Base-by-base conservation (phyloP, 345 rosid genomes). In the Lepidium aucheri region DNA sequence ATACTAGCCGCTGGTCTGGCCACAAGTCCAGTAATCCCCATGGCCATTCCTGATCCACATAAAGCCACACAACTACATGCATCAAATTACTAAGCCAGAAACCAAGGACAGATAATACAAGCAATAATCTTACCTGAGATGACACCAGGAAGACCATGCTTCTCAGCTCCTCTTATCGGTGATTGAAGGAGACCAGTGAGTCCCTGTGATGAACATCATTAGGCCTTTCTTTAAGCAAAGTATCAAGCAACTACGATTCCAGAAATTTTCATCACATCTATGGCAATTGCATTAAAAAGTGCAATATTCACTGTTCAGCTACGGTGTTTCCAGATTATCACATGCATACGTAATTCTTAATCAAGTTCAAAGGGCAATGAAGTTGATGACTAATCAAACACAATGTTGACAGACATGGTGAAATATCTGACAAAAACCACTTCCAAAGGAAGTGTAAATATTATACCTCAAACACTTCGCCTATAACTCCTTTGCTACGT, bases 1-100 rank as follows among this genome's bases (percentile, higher is more conserved):
- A 93, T 86, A 75, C 96, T 93, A 69, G 98, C 98, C 50, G 97
- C 84, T 15, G 98, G 98, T 70, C 86, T 83, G 64, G 96, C 97
- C 79, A 93, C 97, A 30, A 93, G 84, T 76, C 98, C 91, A n/a
- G 98, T 84, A 8, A 93, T 80, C 68, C 98, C 98, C 50, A 85
- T 68, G 16, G 94, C 98, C 51, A 88, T 66, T 64, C 97, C 98
- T 93, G 78, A 52, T 49, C 28, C 56, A 69, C 39, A 60, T 71
- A 47, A 17, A 57, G 54, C 30, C 53, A 57, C 53, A 44, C 60
- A 50, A 9, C 60, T 58, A 47, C 36, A 61, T 15, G 63, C 15
- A 53, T 38, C 6, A 36, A 39, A 49, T 11, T 41, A 55, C 34
- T 55, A 46, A 20, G 51, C 58, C 42, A 17, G 15, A 70, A 24